phyloP scores from a whole-genome alignment of 805 yeast genomes.

The Ogataea degrootiae region DNA sequence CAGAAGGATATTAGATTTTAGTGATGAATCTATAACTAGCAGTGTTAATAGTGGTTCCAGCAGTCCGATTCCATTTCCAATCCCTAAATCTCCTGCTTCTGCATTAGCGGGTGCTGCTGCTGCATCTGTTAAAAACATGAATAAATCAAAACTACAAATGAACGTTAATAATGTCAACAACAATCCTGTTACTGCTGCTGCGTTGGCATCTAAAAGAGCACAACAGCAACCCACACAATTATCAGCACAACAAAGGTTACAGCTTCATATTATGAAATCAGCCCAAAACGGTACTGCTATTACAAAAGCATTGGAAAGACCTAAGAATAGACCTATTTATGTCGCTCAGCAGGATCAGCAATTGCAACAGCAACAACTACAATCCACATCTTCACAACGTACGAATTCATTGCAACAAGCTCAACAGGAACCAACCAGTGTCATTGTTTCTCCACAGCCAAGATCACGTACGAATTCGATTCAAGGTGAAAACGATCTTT shows the following conservation, averaged over 20 bases:
- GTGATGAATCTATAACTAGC: background rate
- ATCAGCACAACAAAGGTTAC: slow-evolving; percentile 33
- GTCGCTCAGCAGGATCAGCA: background rate
- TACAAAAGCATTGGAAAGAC: slow-evolving; percentile 23
- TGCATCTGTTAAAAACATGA: slow-evolving; percentile 19
- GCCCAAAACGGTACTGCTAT: slow-evolving; percentile 28
- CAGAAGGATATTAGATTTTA: slow-evolving; percentile 6
- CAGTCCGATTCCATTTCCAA: slow-evolving; percentile 6
- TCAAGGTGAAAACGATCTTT: slow-evolving; percentile 18
- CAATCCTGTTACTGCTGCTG: slow-evolving; percentile 21
- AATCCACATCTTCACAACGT: slow-evolving; percentile 5
- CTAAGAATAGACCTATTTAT: slow-evolving; percentile 19
- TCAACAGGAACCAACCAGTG: too few relatives aligned
- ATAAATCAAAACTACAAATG: background rate
- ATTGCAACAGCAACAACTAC: background rate
- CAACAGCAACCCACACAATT: slow-evolving; percentile 14
- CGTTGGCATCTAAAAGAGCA: slow-evolving; percentile 16
- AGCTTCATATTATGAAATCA: slow-evolving; percentile 30
- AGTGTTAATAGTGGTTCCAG: background rate
- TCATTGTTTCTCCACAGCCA: background rate
- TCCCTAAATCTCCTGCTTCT: slow-evolving; percentile 11
- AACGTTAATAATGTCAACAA: background rate
- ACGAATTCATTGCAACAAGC: background rate
- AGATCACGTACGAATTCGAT: slow-evolving; percentile 21
- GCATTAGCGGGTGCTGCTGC: slow-evolving; percentile 25